Base-by-base conservation (phyloP, 108 stramenopile genomes). In the Thalassiosira profunda region DNA sequence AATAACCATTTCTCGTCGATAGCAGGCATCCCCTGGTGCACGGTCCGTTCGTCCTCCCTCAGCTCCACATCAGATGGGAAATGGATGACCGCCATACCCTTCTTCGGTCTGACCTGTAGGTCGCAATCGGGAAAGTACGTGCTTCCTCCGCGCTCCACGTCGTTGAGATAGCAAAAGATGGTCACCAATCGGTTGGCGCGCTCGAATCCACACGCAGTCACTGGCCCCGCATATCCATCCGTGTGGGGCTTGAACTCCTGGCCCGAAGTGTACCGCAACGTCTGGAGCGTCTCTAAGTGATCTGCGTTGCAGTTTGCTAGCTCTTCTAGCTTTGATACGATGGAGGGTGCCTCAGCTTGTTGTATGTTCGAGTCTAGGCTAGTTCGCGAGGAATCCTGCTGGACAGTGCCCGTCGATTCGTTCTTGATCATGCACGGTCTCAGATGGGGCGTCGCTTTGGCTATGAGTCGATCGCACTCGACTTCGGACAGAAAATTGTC, bases 211-310 rank as follows among this genome's bases (percentile, higher is more conserved):
- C 75, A 72, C 26, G 86, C 86, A 37, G 76, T 78, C 9, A 47
- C 61, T 9, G 81, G 73, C 0, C 83, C 78, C 26, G 59, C 52
- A 65, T 80, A 82, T 9, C 83, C 83, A 61, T 87, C 86, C 2
- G 83, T 84, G 31, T 87, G 83, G 12, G 67, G 34, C 3, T 49
- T 58, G 35, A 87, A 87, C n/a, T 72, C 44, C 37, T 87, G 86
- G 4, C 86, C 79, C 6, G 53, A 38, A n/a, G 30, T 51, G 60
- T 87, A 87, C 9, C 61, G 33, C 8, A 87, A 59, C 2, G 84
- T 64, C 63, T 87, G 86, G 7, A 84, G 29, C 10, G 80, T 74
- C 59, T 87, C 86, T 35, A 87, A 49, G 9, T 71, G 77, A 45
- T 71, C 46, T 9, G 54, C 37, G 28, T 58, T 41, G 28, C 76